Percentiles rank a stretch among this genome's conserved stretches.
phyloP scores from a whole-genome alignment of 2,329 filamentous ascomycete genomes.

The Penicillium sumatraense region DNA sequence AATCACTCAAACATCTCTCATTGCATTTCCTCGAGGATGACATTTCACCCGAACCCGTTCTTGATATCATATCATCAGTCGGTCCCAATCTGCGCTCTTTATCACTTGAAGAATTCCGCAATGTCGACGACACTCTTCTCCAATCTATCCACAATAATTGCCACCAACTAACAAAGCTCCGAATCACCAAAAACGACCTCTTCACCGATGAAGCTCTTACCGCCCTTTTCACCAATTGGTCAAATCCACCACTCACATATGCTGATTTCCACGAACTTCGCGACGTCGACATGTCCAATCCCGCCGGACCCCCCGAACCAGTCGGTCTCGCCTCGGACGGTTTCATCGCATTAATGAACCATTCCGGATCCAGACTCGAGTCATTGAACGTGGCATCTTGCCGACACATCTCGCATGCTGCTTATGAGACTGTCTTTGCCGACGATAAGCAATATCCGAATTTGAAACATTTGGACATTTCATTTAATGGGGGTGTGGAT shows the following conservation, averaged over 20 bases:
- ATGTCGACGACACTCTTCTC: slow-evolving; percentile 72
- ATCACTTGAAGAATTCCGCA: slow-evolving; percentile 71
- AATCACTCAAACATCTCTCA: slow-evolving; percentile 73
- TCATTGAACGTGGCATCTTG: slow-evolving; percentile 80
- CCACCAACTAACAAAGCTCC: slow-evolving; percentile 71
- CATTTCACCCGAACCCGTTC: slow-evolving; percentile 61
- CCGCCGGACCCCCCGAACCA: slow-evolving; percentile 64
- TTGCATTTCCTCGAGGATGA: slow-evolving; percentile 68
- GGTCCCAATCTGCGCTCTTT: slow-evolving; percentile 75
- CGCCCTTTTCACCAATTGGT: slow-evolving; percentile 75
- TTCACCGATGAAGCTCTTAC: slow-evolving; percentile 77
- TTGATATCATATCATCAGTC: slow-evolving; percentile 64
- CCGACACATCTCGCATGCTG: slow-evolving; percentile 73
- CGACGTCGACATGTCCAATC: slow-evolving; percentile 72
- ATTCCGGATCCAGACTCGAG: slow-evolving; percentile 71
- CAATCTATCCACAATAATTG: slow-evolving; percentile 73
- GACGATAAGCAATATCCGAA: slow-evolving; percentile 66
- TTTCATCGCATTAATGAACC: slow-evolving; percentile 80
- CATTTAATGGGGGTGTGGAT: slow-evolving; percentile 61
- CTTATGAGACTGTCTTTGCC: slow-evolving; percentile 77
- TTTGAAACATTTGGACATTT: slow-evolving; percentile 74
- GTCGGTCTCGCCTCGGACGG: slow-evolving; percentile 76
- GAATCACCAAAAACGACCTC: slow-evolving; percentile 75
- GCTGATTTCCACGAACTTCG: slow-evolving; percentile 79
- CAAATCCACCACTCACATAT: slow-evolving; percentile 70